phyloP scores from a whole-genome alignment of 208 protist genomes.

The Acanthamoeba quina region DNA sequence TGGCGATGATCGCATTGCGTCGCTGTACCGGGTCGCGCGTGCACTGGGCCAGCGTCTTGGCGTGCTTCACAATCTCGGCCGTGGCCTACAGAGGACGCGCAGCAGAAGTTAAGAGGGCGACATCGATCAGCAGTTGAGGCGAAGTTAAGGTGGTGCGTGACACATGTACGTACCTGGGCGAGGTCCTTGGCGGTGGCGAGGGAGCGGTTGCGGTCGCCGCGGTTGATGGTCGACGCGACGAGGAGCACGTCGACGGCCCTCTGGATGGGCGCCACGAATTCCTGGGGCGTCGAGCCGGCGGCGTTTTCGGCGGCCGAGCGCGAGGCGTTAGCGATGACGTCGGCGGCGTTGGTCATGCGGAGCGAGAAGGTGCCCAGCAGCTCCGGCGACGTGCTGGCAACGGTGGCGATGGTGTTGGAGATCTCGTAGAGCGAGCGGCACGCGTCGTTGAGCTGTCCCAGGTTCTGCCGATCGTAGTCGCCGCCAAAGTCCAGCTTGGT shows the following conservation, averaged over 20 bases:
- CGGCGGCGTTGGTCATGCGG: not conserved
- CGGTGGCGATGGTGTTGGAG: conserved; percentile 57
- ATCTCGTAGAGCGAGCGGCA: conserved; percentile 45
- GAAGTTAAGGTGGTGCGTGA: too few relatives aligned
- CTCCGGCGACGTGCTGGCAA: conserved; percentile 21
- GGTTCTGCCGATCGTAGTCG: conserved; percentile 14
- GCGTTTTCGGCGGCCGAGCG: conserved; percentile 18
- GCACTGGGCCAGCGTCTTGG: conserved; percentile 33
- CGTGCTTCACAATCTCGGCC: conserved; percentile 13
- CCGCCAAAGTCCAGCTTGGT: conserved; percentile 64
- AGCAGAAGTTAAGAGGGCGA: not conserved
- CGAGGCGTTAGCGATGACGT: conserved; percentile 21
- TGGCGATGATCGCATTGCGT: conserved; percentile 65
- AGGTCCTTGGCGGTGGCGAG: conserved; percentile 43
- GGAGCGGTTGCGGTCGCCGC: conserved; percentile 32
- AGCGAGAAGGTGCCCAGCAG: conserved; percentile 55
- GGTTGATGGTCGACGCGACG: not conserved
- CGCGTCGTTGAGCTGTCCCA: conserved; percentile 39
- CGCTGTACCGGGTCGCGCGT: conserved; percentile 41
- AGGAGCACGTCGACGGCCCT: conserved; percentile 27
- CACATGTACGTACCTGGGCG: not conserved
- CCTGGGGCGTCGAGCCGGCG: not conserved
- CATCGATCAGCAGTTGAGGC: not conserved
- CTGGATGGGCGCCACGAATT: conserved; percentile 36
- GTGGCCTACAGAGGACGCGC: not conserved